Conservation (phyloP, 768 basidiomycete species). For the Mrakia blollopis region DNA sequence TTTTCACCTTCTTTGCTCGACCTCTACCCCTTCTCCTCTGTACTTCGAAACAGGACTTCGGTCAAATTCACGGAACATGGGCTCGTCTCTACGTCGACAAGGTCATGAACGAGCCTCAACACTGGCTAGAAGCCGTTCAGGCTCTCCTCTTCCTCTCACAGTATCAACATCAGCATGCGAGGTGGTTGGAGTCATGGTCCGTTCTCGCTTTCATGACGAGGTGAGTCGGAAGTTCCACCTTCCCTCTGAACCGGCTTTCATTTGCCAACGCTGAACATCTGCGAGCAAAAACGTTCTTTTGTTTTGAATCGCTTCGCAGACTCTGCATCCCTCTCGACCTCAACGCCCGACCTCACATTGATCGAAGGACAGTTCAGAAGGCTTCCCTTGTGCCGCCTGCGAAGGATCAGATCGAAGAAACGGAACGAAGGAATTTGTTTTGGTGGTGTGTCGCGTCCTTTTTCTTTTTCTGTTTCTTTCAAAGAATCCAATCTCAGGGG, state of each 20-base stretch:
- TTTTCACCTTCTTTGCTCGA: not conserved
- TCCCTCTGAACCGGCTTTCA: too few relatives aligned
- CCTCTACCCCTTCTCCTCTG: conserved; percentile 43
- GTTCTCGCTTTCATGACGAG: not conserved
- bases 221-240: not conserved
- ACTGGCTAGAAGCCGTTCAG: conserved; percentile 7
- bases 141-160: conserved; percentile 8
- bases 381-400: conserved; percentile 36
- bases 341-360: not conserved
- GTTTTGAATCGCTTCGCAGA: conserved; percentile 10
- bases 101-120: conserved; percentile 37
- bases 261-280: too few relatives aligned
- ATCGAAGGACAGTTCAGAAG: not conserved
- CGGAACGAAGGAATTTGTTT: conserved; percentile 69
- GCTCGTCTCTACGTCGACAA: conserved; percentile 41
- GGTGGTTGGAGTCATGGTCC: not conserved
- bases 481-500: not conserved
- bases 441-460: conserved; percentile 48
- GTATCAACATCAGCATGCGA: conserved; percentile 7
- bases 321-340: not conserved
- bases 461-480: too few relatives aligned
- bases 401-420: conserved; percentile 62
- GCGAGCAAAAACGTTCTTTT: too few relatives aligned
- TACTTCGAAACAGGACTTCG: conserved; percentile 64
- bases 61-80: conserved; percentile 53